Evolutionary conservation across 768 basidiomycete species (phyloP).

Genomic region (Asterophora lycoperdoides): DNA sequence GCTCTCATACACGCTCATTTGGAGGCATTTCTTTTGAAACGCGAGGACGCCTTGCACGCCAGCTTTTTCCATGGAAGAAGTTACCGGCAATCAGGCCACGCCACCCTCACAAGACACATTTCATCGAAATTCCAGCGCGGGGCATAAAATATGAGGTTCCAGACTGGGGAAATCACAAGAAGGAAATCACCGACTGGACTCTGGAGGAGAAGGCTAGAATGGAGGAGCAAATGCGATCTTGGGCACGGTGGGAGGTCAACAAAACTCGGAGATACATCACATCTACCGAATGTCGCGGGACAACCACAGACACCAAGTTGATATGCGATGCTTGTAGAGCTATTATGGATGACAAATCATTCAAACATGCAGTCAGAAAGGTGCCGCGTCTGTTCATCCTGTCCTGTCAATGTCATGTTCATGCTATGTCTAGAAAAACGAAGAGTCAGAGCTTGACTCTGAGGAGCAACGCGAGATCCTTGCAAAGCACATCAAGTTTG

Average conservation of each 20-base stretch:
- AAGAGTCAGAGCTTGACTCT: neutral
- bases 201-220: neutral
- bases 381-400: neutral
- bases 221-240: neutral
- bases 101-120: neutral
- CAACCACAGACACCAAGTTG: neutral
- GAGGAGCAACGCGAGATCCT: neutral
- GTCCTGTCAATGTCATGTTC: neutral
- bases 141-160: neutral
- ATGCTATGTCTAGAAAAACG: neutral
- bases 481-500: neutral
- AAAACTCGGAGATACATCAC: neutral
- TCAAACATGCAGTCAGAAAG: neutral
- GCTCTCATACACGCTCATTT: neutral
- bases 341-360: neutral
- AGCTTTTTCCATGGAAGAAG: neutral
- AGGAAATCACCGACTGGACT: neutral
- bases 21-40: constrained; percentile 3
- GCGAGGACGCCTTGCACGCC: neutral
- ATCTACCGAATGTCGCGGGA: neutral
- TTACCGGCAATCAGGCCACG: neutral
- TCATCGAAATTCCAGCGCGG: neutral
- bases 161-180: neutral
- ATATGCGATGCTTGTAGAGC: neutral
- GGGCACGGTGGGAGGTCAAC: neutral